Evolutionary conservation across 1,139 yeast species (phyloP).

Genomic region (Williopsis jadinii): DNA sequence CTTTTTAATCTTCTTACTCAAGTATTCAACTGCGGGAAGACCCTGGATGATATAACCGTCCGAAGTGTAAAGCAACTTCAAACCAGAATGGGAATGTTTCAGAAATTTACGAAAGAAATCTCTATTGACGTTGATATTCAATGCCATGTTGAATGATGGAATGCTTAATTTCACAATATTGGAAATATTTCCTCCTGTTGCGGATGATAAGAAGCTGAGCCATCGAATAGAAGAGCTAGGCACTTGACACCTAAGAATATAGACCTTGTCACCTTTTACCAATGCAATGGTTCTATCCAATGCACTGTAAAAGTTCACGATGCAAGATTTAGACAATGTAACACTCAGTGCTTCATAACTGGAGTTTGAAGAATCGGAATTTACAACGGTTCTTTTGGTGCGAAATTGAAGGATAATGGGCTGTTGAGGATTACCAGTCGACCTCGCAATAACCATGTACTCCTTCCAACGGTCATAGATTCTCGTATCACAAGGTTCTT

Average conservation of each 20-base stretch:
- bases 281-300: slow-evolving; percentile 65
- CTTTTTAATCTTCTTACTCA: slow-evolving; percentile 21
- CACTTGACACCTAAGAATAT: slow-evolving; percentile 50
- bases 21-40: slow-evolving; percentile 30
- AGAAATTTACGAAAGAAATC: slow-evolving; percentile 16
- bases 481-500: slow-evolving; percentile 45
- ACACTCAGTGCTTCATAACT: slow-evolving; percentile 25
- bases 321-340: slow-evolving; percentile 19
- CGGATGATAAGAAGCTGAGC: slow-evolving; percentile 51
- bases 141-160: slow-evolving; percentile 43
- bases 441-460: slow-evolving; percentile 58
- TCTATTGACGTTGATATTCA: slow-evolving; percentile 38
- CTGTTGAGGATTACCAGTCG: slow-evolving; percentile 38
- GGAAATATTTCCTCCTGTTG: slow-evolving; percentile 24
- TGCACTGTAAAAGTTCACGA: slow-evolving; percentile 51
- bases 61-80: slow-evolving; percentile 11
- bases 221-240: slow-evolving; percentile 49
- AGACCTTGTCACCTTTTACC: slow-evolving; percentile 33
- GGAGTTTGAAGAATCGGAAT: slow-evolving; percentile 14
- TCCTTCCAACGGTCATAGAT: slow-evolving; percentile 74
- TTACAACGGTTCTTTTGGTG: slow-evolving; percentile 36
- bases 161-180: slow-evolving; percentile 34
- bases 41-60: slow-evolving; percentile 33
- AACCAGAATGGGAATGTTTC: background rate
- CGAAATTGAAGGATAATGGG: slow-evolving; percentile 62